Conservation (phyloP, 2,329 filamentous ascomycete species). For the Stagonosporopsis chrysanthemi region DNA sequence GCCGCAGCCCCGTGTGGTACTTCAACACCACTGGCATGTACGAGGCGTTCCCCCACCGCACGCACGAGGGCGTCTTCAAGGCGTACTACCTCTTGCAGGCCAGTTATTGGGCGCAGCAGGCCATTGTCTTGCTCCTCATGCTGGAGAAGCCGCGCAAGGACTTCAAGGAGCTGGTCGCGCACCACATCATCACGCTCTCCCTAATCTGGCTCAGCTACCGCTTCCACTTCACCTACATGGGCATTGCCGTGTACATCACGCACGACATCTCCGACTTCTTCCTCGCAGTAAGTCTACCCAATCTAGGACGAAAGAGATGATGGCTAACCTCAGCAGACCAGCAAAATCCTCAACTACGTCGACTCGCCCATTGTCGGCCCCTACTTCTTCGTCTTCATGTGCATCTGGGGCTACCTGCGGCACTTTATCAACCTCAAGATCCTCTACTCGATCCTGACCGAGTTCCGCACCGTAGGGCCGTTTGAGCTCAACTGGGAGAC, state of each 20-base stretch:
- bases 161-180: slow-evolving; percentile 89
- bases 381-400: slow-evolving; percentile 85
- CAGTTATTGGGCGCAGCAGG: slow-evolving; percentile 95
- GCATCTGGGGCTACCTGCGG: slow-evolving; percentile 86
- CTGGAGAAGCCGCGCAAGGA: slow-evolving; percentile 95
- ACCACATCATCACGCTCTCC: slow-evolving; percentile 87
- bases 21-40: slow-evolving; percentile 94
- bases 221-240: slow-evolving; percentile 97
- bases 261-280: slow-evolving; percentile 97
- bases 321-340: slow-evolving; percentile 66
- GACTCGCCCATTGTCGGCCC: slow-evolving; percentile 79
- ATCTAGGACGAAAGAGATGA: too few species aligned
- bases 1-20: slow-evolving; percentile 89
- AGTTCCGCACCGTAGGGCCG: slow-evolving; percentile 77
- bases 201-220: slow-evolving; percentile 89
- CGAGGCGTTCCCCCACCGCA: slow-evolving; percentile 82
- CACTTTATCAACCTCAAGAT: slow-evolving; percentile 85
- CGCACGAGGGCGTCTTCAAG: slow-evolving; percentile 84
- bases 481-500: slow-evolving; percentile 79
- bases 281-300: slow-evolving; percentile 75
- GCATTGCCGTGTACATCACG: slow-evolving; percentile 90
- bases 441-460: slow-evolving; percentile 75
- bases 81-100: slow-evolving; percentile 96
- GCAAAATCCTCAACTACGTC: slow-evolving; percentile 90
- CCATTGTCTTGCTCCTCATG: slow-evolving; percentile 83